These are phyloP conservation scores for Russula compacta DNA, from an alignment of 768 basidiomycete species.

Conservation along the genomic window DNA sequence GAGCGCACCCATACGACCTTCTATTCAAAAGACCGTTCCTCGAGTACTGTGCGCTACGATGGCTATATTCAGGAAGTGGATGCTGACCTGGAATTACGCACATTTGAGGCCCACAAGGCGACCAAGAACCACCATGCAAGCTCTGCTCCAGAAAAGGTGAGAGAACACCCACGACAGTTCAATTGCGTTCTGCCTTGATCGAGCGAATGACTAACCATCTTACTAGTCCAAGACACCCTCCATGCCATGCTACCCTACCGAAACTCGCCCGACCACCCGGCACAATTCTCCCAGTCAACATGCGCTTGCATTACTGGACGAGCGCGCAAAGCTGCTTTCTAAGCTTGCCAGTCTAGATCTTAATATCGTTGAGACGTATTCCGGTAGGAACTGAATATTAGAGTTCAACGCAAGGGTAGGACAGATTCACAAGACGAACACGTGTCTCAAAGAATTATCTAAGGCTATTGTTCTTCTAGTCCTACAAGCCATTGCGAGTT, in stretches of 20 bases:
- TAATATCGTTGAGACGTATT: not conserved
- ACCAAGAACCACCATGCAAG: not conserved
- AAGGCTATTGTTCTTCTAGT: conserved; percentile 1
- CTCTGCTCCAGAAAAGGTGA: conserved; percentile 8
- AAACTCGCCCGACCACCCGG: conserved; percentile 23
- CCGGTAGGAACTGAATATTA: conserved; percentile 1
- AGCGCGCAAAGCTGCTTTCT: conserved; percentile 46
- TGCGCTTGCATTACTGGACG: conserved; percentile 44
- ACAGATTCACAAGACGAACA: not conserved
- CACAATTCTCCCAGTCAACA: conserved; percentile 35
- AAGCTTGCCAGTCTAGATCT: conserved; percentile 42
- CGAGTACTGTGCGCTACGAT: conserved; percentile 34
- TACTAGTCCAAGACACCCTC: not conserved
- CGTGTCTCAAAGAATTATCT: conserved; percentile 2
- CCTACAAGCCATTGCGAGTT: not conserved
- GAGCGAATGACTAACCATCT: not conserved
- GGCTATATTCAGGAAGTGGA: conserved; percentile 52
- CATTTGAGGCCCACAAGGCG: conserved; percentile 28
- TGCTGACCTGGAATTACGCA: conserved; percentile 40
- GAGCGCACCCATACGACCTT: not conserved
- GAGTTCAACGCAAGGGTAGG: not conserved
- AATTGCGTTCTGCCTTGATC: not conserved
- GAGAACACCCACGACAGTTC: not conserved
- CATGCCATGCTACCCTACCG: not conserved
- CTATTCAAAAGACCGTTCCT: conserved; percentile 13